phyloP scores from a whole-genome alignment of 78 protist genomes.

The Tieghemostelium lacteum region DNA sequence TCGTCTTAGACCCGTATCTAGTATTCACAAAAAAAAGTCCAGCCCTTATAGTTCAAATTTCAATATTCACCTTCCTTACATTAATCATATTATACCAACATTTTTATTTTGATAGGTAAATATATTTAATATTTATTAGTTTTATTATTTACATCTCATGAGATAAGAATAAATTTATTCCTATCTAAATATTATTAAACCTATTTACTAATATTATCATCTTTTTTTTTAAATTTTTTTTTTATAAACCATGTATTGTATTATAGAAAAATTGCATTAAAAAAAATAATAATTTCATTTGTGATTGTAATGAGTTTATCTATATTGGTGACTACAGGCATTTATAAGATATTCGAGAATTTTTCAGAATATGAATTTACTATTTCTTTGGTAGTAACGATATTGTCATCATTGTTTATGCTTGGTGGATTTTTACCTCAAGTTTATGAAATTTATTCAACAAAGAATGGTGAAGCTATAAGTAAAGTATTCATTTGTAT shows the following conservation, averaged over 20 bases:
- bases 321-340: no score
- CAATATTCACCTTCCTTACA: not conserved
- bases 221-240: no score
- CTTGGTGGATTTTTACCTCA: slow-evolving; percentile 18
- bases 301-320: no score
- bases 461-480: slow-evolving; percentile 17
- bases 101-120: slow-evolving; percentile 24
- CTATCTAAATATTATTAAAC: no score
- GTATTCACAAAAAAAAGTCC: not conserved
- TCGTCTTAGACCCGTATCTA: not conserved
- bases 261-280: no score
- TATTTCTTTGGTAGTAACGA: not conserved
- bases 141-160: no score
- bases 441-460: not conserved
- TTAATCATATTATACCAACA: slow-evolving; percentile 21
- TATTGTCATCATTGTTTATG: slow-evolving; percentile 2
- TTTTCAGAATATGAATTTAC: slow-evolving; percentile 1
- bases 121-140: no score
- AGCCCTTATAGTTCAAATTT: not conserved
- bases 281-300: no score
- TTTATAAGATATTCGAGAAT: not conserved
- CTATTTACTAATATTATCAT: no score
- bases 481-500: slow-evolving; percentile 2
- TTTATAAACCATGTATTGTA: no score
- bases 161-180: no score